Evolutionary conservation across 305 asterid species (phyloP).

Genomic region (Ajuga reptans): DNA sequence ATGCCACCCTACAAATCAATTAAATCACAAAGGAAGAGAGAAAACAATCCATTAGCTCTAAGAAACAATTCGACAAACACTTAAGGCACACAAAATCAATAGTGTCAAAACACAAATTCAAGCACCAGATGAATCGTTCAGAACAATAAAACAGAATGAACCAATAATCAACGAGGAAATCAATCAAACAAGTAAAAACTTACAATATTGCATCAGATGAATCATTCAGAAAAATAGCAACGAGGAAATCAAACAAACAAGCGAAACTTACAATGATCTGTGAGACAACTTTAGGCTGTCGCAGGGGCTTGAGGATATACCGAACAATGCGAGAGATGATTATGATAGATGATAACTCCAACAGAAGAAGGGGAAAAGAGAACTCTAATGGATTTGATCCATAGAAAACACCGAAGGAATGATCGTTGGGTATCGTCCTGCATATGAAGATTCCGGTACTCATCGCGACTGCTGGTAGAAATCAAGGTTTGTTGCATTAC

Average conservation of each 20-base stretch:
- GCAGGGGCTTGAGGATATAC: conserved; percentile 55
- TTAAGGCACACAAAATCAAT: background rate
- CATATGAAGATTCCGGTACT: conserved; percentile 25
- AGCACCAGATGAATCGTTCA: too few relatives aligned
- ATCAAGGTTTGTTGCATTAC: background rate
- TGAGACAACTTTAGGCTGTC: conserved; percentile 55
- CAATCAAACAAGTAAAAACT: too few relatives aligned
- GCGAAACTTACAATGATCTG: conserved; percentile 53
- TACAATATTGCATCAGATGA: background rate
- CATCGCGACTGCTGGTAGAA: conserved; percentile 12
- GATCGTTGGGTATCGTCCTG: conserved; percentile 8
- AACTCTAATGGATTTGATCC: conserved; percentile 56
- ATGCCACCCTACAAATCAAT: conserved; percentile 50
- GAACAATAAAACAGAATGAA: background rate
- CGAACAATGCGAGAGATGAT: conserved; percentile 34
- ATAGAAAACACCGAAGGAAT: conserved; percentile 51
- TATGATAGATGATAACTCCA: conserved; percentile 32
- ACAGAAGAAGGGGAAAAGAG: conserved; percentile 42
- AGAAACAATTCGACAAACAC: conserved; percentile 6
- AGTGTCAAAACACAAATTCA: too few relatives aligned
- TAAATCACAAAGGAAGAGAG: background rate
- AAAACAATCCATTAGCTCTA: background rate
- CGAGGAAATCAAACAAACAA: background rate
- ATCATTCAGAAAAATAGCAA: background rate
- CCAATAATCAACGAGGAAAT: background rate